Base-by-base conservation (phyloP, 2,329 filamentous ascomycete species). In the Colletotrichum phormii region DNA sequence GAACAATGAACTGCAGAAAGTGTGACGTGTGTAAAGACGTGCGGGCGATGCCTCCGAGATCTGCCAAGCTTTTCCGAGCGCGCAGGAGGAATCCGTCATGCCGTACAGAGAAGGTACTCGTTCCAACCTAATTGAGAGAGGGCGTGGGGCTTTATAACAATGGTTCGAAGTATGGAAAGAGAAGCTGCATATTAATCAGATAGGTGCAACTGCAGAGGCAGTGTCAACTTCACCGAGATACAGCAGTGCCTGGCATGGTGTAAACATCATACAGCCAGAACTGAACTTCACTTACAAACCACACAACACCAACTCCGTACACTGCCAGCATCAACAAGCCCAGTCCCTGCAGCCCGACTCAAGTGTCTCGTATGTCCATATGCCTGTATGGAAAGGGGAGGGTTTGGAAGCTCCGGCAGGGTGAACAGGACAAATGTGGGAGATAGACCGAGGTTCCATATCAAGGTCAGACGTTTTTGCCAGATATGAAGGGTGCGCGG, bases 31-130 rank as follows among this genome's bases (percentile, higher is more conserved):
- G 15, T 26, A 24, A 54, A 18, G 54, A 62, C 35, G 58, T 49
- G 66, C 53, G 37, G 46, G 24, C 53, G 49, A 70, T 70, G 70
- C 49, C 55, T 70, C 35, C 33, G 70, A 70, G 55, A 64, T 64
- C 70, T 24, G 55, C 70, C 60, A 72, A 70, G 70, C 66, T 70
- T 70, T 70, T n/a, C 42, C 13, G 26, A n/a, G 18, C 31, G 42
- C 33, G 70, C 64, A 72, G 24, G n/a, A 61, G 35, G 57, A n/a
- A 18, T 49, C 42, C 42, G 15, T 49, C 8, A 42, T 18, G 37
- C 37, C 13, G 37, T 42, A 18, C 37, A 42, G 37, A 42, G 37
- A 3, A 42, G 42, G 42, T n/a, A 49, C 42, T n/a, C 42, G 42
- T n/a, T 18, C 42, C 42, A 49, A n/a, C 42, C 42, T 15, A 11